Conservation (phyloP, 768 basidiomycete species). For the Hortiboletus campestris region DNA sequence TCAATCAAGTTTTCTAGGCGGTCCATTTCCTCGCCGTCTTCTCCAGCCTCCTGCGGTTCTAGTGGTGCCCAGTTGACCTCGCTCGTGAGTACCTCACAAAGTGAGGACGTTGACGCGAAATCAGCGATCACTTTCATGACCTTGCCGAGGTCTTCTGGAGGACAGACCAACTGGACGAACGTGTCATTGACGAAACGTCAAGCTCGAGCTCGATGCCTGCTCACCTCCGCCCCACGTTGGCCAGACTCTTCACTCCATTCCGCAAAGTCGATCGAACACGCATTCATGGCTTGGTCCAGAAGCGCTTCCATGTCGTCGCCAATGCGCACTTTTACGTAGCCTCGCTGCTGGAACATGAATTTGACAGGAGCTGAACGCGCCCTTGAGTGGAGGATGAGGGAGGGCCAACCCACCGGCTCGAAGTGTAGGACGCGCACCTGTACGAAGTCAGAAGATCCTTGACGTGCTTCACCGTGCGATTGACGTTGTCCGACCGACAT, state of each 20-base stretch:
- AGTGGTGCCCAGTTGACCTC: constrained; percentile 57
- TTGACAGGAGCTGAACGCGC: constrained; percentile 62
- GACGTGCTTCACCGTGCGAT: constrained; percentile 57
- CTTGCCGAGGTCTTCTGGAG: constrained; percentile 37
- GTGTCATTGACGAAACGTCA: neutral
- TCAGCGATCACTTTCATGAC: constrained; percentile 36
- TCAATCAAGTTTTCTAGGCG: constrained; percentile 47
- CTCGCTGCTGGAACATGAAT: constrained; percentile 61
- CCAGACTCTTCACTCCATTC: constrained; percentile 33
- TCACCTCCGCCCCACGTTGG: constrained; percentile 36
- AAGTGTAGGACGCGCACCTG: constrained; percentile 36
- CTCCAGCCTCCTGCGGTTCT: constrained; percentile 36
- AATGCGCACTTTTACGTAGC: constrained; percentile 47
- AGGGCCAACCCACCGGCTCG: neutral
- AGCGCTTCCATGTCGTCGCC: constrained; percentile 35
- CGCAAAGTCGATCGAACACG: constrained; percentile 48
- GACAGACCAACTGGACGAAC: constrained; percentile 43
- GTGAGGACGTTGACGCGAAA: constrained; percentile 24
- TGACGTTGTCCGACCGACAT: constrained; percentile 62
- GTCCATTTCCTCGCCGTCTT: constrained; percentile 36
- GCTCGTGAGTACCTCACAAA: constrained; percentile 42
- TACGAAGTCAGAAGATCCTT: constrained; percentile 50
- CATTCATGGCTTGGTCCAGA: constrained; percentile 40
- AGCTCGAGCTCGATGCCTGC: neutral
- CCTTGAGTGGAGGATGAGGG: constrained; percentile 32